These are phyloP conservation scores for Cardiospermum halicacabum DNA, from an alignment of 345 rosid species.

Conservation along the genomic window DNA sequence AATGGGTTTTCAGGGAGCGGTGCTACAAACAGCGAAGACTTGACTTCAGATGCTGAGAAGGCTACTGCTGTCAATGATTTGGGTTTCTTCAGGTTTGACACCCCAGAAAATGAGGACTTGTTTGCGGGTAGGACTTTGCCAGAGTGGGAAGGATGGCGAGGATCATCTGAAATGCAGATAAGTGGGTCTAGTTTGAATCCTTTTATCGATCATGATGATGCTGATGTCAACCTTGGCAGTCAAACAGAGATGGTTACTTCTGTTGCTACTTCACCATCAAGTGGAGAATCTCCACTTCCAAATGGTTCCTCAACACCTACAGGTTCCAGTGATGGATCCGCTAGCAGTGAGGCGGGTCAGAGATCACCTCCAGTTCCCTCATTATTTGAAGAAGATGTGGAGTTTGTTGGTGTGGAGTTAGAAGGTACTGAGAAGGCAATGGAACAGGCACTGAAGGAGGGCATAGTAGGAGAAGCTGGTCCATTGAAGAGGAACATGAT, in stretches of 20 bases:
- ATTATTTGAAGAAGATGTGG: conserved; percentile 94
- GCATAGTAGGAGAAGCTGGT: conserved; percentile 93
- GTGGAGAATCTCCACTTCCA: conserved; percentile 41
- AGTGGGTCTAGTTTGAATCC: conserved; percentile 65
- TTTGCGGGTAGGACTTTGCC: conserved; percentile 54
- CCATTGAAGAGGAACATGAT: conserved; percentile 59
- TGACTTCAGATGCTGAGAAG: conserved; percentile 25
- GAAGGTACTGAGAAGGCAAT: conserved; percentile 94
- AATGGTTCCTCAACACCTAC: conserved; percentile 48
- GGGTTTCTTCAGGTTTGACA: conserved; percentile 53
- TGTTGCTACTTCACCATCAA: conserved; percentile 29
- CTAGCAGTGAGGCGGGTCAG: conserved; percentile 30
- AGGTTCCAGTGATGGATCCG: conserved; percentile 37
- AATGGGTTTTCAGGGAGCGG: conserved; percentile 28
- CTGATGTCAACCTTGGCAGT: conserved; percentile 30
- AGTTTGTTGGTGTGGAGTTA: conserved; percentile 84
- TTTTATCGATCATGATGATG: conserved; percentile 44
- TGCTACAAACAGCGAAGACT: conserved; percentile 17
- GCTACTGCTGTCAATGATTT: conserved; percentile 35
- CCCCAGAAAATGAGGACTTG: conserved; percentile 48
- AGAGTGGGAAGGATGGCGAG: conserved; percentile 93
- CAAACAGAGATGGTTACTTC: conserved; percentile 29
- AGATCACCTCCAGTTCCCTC: conserved; percentile 47
- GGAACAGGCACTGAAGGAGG: conserved; percentile 91
- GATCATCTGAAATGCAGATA: conserved; percentile 49